Evolutionary conservation across 2,329 filamentous ascomycete genomes (phyloP).

Genomic region (Fusarium praegraminearum): DNA sequence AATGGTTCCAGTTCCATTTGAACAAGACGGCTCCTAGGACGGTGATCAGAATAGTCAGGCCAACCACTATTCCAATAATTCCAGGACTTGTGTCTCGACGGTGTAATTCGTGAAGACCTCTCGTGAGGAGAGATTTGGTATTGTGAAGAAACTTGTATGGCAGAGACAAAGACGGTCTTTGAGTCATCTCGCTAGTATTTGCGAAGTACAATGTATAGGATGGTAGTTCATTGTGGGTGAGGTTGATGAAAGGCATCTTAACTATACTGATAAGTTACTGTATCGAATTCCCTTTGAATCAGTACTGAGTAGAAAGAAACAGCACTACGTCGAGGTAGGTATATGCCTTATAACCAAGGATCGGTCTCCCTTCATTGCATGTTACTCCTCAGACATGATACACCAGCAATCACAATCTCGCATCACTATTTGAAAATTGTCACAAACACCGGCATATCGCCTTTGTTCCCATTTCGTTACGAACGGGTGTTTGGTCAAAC

Average conservation of each 20-base stretch:
- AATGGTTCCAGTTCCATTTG: slow-evolving; percentile 23
- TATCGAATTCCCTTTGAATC: background rate
- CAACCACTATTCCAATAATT: slow-evolving; percentile 24
- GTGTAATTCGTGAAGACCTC: background rate
- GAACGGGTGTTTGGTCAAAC: slow-evolving; percentile 23
- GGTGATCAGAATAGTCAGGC: slow-evolving; percentile 19
- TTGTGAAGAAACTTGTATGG: background rate
- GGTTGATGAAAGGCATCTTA: slow-evolving; percentile 22
- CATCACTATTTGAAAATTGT: background rate
- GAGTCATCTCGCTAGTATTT: background rate
- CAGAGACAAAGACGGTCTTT: no score
- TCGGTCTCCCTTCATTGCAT: background rate
- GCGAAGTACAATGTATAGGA: background rate
- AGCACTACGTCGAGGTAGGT: background rate
- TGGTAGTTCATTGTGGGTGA: background rate
- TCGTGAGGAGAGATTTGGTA: background rate
- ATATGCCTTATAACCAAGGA: background rate
- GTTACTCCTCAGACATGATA: background rate
- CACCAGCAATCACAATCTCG: slow-evolving; percentile 4
- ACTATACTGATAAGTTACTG: background rate
- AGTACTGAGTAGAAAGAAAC: background rate
- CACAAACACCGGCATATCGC: background rate
- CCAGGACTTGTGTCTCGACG: slow-evolving; percentile 21
- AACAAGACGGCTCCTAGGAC: slow-evolving; percentile 19
- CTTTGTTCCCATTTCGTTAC: background rate